Conservation (phyloP, 176 grass and related monocot species). For the Oryza glaberrima region DNA sequence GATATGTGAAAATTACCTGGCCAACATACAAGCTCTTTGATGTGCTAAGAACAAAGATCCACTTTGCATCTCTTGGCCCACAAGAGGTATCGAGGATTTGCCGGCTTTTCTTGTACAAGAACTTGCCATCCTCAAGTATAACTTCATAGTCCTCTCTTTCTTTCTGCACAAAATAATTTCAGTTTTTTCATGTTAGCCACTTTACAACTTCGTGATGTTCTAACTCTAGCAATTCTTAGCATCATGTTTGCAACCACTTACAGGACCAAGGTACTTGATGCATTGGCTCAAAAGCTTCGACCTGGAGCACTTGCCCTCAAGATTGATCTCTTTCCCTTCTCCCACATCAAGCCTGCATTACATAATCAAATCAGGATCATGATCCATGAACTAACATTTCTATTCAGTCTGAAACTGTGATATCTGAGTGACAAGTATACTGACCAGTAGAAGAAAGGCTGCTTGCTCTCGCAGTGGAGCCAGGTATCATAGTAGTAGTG, state of each 20-base stretch:
- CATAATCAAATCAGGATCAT: background rate
- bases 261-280: constrained; percentile 95
- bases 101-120: constrained; percentile 67
- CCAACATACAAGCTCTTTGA: constrained; percentile 75
- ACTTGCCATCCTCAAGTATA: constrained; percentile 67
- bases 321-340: constrained; percentile 80
- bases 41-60: constrained; percentile 97
- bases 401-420: background rate
- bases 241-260: constrained; percentile 42
- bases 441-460: constrained; percentile 98
- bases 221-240: background rate
- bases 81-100: constrained; percentile 52
- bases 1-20: constrained; percentile 55
- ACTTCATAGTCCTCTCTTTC: constrained; percentile 91
- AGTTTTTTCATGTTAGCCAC: constrained; percentile 7
- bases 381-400: background rate
- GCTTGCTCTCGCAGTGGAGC: constrained; percentile 79
- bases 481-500: constrained; percentile 82
- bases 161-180: constrained; percentile 53
- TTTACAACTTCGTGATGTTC: background rate
- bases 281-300: constrained; percentile 76
- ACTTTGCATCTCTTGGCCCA: constrained; percentile 61
- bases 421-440: background rate
- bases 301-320: constrained; percentile 64
- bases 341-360: constrained; percentile 85